Base-by-base conservation (phyloP, 208 protist species). In the Strigomonas culicis region DNA sequence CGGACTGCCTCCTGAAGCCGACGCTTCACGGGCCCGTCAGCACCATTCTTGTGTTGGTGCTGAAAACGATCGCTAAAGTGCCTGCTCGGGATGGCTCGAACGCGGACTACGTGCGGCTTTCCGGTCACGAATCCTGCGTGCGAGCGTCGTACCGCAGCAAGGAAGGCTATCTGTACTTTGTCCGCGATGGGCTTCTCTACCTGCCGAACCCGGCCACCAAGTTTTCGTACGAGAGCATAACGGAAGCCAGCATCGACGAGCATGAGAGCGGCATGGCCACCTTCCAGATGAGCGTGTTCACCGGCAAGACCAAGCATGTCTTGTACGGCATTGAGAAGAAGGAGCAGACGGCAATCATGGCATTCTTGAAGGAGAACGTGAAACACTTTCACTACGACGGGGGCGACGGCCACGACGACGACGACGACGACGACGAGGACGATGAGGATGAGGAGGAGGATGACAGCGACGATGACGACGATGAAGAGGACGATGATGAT, bases 21-120 rank as follows among this genome's bases (percentile, higher is more conserved):
- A 72, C 70, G 34, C 93, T 95, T 80, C 80, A 73, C 41, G 90
- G 90, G 21, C 75, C 74, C 27, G 84, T 95, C 30, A 91, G 90
- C 57, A 82, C 92, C 44, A 89, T 95, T n/a, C 61, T 95, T n/a
- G 75, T 86, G 19, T 80, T 81, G 34, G 70, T 81, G 19, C 79
- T 95, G 65, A 93, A 93, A 52, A 82, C 86, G 1, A 59, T 92
- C 31, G 81, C 86, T 7, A 84, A 83, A 55, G 83, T 90, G 39
- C 83, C 82, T 0, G 86, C 84, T 1, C 86, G 86, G 65, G 75
- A 81, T 27, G 90, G 86, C 2, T 61, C 77, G 34, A 95, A 95
- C 75, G 91, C 86, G 57, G 82, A 93, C 52, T 95, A 91, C 68
- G 74, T 66, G 49, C 69, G 78, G 27, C 72, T 86, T 2, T 90